Evolutionary conservation across 2,329 filamentous ascomycete species (phyloP), one percentile per base, ranked within the genome.

Genomic region (Monilinia vaccinii-corymbosi): DNA sequence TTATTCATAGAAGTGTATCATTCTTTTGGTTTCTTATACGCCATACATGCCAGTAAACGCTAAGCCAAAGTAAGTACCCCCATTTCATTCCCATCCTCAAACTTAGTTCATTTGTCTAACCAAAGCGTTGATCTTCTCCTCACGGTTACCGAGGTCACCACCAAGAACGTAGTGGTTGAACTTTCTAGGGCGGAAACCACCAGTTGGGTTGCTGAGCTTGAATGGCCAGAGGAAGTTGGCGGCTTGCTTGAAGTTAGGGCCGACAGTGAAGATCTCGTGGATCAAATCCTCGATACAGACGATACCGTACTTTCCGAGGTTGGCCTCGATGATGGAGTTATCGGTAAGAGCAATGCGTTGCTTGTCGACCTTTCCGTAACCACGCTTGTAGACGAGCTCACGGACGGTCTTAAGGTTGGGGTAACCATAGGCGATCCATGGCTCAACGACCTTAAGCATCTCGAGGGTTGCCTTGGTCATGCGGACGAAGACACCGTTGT

Each of bases 151-250:
- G 72, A 95, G 82, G 79, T 99, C 94, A 87, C 94, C 94, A 79
- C 93, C 94, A 84, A 66, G 63, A 28, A 70, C 62, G 58, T 65
- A 66, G 58, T 69, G 67, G 25, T 56, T 44, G 65, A 97, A 97
- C 84, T 97, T 99, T 80, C 94, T 85, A 73, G 88, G 79, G 72
- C 88, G 88, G 91, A 97, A 99, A 68, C 94, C 93, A 77, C 94
- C 94, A 71, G 81, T 97, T 75, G 94, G 94, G 86, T 96, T 97
- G 85, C 86, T 91, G 71, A 99, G 89, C 89, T 99, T 97, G 87
- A 99, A 99, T 75, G 94, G 94, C 94, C 94, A 99, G 71, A 97
- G 81, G 87, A 97, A 97, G 88, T 97, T 99, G 82, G 87, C 85
- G 73, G 90, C 91, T 83, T 97, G 92, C 88, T 97, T 97, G 89